These are phyloP conservation scores for Phytomonas francai DNA, from an alignment of 208 protist species.

Conservation along the genomic window DNA sequence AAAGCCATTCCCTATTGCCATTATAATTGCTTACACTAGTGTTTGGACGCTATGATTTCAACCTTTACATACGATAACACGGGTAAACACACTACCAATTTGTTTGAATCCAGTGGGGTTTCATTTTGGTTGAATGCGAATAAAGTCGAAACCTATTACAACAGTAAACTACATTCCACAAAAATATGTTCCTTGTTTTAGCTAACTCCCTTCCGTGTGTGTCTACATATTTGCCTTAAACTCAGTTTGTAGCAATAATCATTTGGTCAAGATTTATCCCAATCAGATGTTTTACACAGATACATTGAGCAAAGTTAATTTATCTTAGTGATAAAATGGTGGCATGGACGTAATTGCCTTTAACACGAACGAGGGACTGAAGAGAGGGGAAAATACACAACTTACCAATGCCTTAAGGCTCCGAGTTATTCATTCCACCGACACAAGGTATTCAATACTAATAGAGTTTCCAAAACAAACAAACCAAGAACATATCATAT, in stretches of 20 bases:
- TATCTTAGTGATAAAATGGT: background rate
- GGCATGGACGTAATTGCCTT: background rate
- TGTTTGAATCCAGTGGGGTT: background rate
- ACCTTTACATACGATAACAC: background rate
- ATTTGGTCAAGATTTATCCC: background rate
- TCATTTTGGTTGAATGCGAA: background rate
- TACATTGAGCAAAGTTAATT: background rate
- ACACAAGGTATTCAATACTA: background rate
- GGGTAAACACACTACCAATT: background rate
- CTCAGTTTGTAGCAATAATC: background rate
- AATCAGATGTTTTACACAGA: background rate
- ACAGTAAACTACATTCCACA: background rate
- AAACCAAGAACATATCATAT: background rate
- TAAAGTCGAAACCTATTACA: background rate
- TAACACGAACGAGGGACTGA: background rate
- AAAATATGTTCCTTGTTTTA: background rate
- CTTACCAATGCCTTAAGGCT: background rate
- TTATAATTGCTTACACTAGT: background rate
- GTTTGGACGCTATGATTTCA: background rate
- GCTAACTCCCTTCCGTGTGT: background rate
- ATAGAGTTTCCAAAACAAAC: background rate
- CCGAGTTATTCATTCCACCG: background rate
- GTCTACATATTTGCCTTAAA: background rate
- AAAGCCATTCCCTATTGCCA: background rate
- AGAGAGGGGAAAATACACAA: background rate